Evolutionary conservation across 2,329 filamentous ascomycete species (phyloP), one percentile per base, ranked within the genome.

Genomic region (Orbilia brochopaga): DNA sequence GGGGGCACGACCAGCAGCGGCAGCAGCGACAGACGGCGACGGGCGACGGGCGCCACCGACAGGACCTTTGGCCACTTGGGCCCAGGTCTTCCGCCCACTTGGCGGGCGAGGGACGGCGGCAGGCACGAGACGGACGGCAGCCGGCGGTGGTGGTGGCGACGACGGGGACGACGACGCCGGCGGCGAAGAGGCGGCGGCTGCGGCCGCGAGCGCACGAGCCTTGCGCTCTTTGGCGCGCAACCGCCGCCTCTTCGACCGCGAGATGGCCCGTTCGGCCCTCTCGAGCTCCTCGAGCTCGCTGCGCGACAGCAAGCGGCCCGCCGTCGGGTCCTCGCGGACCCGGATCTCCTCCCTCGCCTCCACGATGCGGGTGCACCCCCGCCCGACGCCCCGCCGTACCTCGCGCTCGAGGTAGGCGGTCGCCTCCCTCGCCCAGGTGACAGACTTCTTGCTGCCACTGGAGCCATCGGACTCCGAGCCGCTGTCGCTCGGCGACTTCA

Each of bases 281-380:
- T 15, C 37, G 37, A 15, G n/a, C 37, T 42, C 37, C 37, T 42
- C 37, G 37, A 13, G 37, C 37, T 42, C 37, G 37, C 5, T 6
- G 2, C 11, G 37, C 13, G 37, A 17, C 5, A 42, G 2, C 37
- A 42, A 6, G 11, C 37, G 37, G 13, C 37, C 37, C 3, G 37
- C 37, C 37, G 37, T 51, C 11, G 46, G 46, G 46, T 4, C 23
- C 23, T 23, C 46, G 11, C 46, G 46, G 11, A 27, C 19, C 19
- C 46, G 2, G 21, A 57, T 57, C 17, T 30, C 32, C 40, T 57
- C 54, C 17, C 13, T 48, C 21, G 21, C 10, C 27, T 50, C 40
- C 2, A 23, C 5, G 17, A 27, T 23, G 10, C 5, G n/a, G n/a
- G 27, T 44, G 54, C 19, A 30, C 21, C n/a, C 42, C n/a, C 21